These are phyloP conservation scores for Ceratobasidium sp. DNA, from an alignment of 1,284 basidiomycete species.

Conservation along the genomic window DNA sequence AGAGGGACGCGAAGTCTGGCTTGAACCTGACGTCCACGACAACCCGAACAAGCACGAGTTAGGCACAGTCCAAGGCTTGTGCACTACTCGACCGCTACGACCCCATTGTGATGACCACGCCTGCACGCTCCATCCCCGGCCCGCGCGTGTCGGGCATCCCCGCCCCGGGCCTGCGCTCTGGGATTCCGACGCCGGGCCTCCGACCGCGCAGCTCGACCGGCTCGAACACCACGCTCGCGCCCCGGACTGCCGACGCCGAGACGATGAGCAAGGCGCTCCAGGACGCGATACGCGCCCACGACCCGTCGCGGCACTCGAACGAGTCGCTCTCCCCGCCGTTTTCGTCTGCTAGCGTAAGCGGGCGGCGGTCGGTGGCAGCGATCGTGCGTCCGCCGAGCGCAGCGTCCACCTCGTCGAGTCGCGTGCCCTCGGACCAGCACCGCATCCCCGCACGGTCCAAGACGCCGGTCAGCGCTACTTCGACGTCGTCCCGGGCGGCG, in stretches of 20 bases:
- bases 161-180: slow-evolving; percentile 72
- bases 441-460: slow-evolving; percentile 62
- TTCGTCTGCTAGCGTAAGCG: slow-evolving; percentile 41
- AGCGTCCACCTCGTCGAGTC: slow-evolving; percentile 63
- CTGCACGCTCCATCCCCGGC: neutral
- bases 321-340: slow-evolving; percentile 46
- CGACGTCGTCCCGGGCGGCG: slow-evolving; percentile 32
- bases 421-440: slow-evolving; percentile 13
- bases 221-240: slow-evolving; percentile 62
- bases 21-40: slow-evolving; percentile 1
- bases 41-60: too few relatives aligned
- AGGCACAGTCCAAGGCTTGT: too few relatives aligned
- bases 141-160: slow-evolving; percentile 64
- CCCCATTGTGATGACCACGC: slow-evolving; percentile 28
- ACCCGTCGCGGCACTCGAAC: slow-evolving; percentile 75
- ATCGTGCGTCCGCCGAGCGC: slow-evolving; percentile 60
- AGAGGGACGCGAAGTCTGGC: slow-evolving; percentile 27
- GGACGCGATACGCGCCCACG: slow-evolving; percentile 81
- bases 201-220: slow-evolving; percentile 48
- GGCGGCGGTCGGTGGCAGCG: slow-evolving; percentile 59
- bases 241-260: slow-evolving; percentile 56
- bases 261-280: slow-evolving; percentile 72
- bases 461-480: slow-evolving; percentile 62
- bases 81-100: too few relatives aligned
- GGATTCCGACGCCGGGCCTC: slow-evolving; percentile 50